Evolutionary conservation across 73 alveolate species (phyloP).

Genomic region (Tetrahymena thermophila): DNA sequence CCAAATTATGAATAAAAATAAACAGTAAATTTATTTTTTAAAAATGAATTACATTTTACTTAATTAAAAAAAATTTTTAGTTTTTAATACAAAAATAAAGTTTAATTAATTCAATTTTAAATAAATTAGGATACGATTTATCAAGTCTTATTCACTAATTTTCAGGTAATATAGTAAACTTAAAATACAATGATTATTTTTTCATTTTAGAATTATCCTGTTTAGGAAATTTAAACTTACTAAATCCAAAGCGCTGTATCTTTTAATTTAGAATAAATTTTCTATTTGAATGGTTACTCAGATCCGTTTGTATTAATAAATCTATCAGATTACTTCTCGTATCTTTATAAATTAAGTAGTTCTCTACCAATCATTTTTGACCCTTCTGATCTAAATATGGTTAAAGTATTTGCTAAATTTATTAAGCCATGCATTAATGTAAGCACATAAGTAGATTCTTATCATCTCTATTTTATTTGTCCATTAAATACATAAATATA

Average conservation of each 20-base stretch:
- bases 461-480: background rate
- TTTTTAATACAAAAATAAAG: too few relatives aligned
- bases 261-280: background rate
- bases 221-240: background rate
- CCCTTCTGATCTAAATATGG: background rate
- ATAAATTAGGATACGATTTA: background rate
- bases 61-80: too few relatives aligned
- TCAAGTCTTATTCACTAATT: too few relatives aligned
- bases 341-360: background rate
- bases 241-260: background rate
- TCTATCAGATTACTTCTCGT: background rate
- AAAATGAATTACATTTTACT: too few relatives aligned
- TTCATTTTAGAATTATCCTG: background rate
- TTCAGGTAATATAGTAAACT: too few relatives aligned
- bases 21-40: too few relatives aligned
- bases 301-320: background rate
- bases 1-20: background rate
- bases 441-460: background rate
- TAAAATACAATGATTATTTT: too few relatives aligned
- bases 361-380: background rate
- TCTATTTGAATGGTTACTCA: background rate
- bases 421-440: background rate
- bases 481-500: background rate
- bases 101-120: too few relatives aligned
- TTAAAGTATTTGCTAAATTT: background rate